Conservation (phyloP, 2,329 filamentous ascomycete genomes). For the Trichoderma asperellum region DNA sequence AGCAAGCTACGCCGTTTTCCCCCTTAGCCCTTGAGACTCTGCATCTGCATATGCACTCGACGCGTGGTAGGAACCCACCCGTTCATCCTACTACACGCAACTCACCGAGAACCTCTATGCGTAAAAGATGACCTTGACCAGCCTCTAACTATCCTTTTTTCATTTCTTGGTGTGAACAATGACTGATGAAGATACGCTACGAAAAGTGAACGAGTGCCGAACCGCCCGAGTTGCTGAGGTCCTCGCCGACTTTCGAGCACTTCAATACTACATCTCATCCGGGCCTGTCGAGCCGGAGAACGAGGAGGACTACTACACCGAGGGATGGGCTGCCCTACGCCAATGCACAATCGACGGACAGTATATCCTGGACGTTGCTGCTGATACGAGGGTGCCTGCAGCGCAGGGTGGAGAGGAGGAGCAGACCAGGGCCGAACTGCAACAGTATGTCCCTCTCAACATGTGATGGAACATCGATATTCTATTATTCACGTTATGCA, state of each 20-base stretch:
- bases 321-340: conserved; percentile 64
- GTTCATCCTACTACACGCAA: background rate
- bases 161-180: background rate
- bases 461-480: background rate
- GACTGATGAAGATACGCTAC: conserved; percentile 13
- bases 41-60: conserved; percentile 5
- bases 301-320: conserved; percentile 64
- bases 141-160: background rate
- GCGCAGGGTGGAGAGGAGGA: conserved; percentile 59
- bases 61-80: conserved; percentile 9
- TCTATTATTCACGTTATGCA: background rate
- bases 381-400: conserved; percentile 62
- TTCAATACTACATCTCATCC: conserved; percentile 65
- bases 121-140: background rate
- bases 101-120: background rate
- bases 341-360: conserved; percentile 67
- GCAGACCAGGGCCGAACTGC: conserved; percentile 64
- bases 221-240: conserved; percentile 64
- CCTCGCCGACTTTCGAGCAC: conserved; percentile 62
- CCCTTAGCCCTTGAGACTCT: background rate
- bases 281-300: conserved; percentile 58
- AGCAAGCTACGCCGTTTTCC: background rate
- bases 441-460: conserved; percentile 53
- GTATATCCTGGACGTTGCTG: conserved; percentile 66
- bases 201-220: conserved; percentile 62